Base-by-base conservation (phyloP, 2,329 filamentous ascomycete species). In the Cordyceps fumosorosea region DNA sequence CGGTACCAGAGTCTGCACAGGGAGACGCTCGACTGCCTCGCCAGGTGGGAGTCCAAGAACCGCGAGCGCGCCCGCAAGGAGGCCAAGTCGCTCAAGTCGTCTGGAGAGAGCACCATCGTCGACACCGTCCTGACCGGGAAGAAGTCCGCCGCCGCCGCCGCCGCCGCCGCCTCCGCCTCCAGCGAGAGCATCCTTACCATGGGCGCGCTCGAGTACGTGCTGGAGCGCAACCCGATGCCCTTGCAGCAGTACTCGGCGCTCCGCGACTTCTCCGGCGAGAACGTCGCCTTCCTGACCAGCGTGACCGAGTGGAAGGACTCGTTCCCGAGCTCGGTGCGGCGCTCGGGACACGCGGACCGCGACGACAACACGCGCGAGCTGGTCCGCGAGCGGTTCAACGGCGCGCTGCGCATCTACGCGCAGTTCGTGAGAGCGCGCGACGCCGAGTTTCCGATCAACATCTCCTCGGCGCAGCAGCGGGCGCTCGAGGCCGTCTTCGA, bases 261-360 rank as follows among this genome's bases (percentile, higher is more conserved):
- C 1, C 79, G 81, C 42, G 87, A 89, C 66, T 89, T 89, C 69
- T 89, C 86, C 0, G 87, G 86, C 16, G 87, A 90, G 70, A 90
- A 90, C 69, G 86, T 89, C 65, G 81, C 85, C 40, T 89, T 89
- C 69, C 75, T 89, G 2, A 84, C 78, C 10, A 75, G 77, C n/a
- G 80, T 87, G 1, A 74, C 78, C 1, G 76, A 79, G 55, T 89
- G 84, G 83, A 85, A 83, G 69, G 67, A 69, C 3, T 72, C 71
- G 1, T 70, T 74, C 52, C 72, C 74, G 0, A 45, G 48, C 1
- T 44, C 65, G 1, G 55, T 67, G 1, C 65, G 64, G n/a, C 66
- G 68, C 24, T 26, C 44, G 24, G 34, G 16, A 37, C 53, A 51
- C 16, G 55, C 29, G 40, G 65, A 3, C 62, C 14, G 67, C 45